A percentile compares a stretch with the other conserved stretches of the same genome.
phyloP scores from a whole-genome alignment of 2,329 filamentous ascomycete species.

The Ambrosiella beaveri region DNA sequence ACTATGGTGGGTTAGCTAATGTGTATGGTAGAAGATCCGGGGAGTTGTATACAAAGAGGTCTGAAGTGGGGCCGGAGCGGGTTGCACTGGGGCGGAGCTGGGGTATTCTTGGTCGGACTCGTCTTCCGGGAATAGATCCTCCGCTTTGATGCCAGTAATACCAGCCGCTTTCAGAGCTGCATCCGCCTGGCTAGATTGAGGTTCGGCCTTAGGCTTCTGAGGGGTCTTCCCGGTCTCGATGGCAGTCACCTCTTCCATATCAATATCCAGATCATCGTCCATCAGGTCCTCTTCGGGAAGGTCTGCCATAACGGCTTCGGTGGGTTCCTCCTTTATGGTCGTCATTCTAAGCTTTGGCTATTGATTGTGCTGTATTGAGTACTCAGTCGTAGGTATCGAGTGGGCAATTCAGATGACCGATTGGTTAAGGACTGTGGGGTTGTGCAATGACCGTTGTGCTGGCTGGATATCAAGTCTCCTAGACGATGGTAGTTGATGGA shows the following conservation, averaged over 20 bases:
- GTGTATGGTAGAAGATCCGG: background rate
- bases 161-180: constrained; percentile 29
- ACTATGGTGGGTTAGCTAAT: constrained; percentile 6
- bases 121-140: constrained; percentile 40
- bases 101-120: constrained; percentile 47
- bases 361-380: background rate
- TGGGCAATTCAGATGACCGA: background rate
- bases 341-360: background rate
- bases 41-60: constrained; percentile 8
- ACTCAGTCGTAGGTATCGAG: background rate
- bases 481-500: background rate
- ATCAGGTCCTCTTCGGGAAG: constrained; percentile 7
- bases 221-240: constrained; percentile 13
- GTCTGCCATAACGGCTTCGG: constrained; percentile 25
- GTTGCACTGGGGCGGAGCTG: constrained; percentile 21
- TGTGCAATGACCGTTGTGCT: background rate
- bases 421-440: background rate
- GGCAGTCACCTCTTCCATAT: constrained; percentile 15
- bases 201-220: background rate
- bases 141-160: constrained; percentile 21
- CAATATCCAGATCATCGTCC: constrained; percentile 11
- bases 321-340: constrained; percentile 4
- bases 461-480: background rate
- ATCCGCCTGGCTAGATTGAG: background rate
- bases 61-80: constrained; percentile 20